phyloP scores from a whole-genome alignment of 2,329 filamentous ascomycete genomes.

The Pyrenochaeta sp. region DNA sequence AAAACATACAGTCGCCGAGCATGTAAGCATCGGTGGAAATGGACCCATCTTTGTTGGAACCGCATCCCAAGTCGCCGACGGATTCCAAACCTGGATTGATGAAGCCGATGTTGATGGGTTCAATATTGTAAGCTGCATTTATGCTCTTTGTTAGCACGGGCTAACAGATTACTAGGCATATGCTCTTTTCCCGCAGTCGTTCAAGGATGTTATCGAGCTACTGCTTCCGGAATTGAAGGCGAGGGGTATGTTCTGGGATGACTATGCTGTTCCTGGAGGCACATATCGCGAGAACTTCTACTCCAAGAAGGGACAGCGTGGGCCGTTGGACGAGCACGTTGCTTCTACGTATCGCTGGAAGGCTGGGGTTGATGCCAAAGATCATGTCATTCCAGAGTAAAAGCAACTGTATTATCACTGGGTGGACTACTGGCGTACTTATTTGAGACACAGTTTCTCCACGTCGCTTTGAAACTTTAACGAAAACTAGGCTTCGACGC shows the following conservation, averaged over 20 bases:
- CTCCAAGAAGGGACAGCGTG: constrained; percentile 57
- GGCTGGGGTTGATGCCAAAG: constrained; percentile 40
- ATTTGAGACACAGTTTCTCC: too few relatives aligned
- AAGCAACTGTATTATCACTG: constrained; percentile 43
- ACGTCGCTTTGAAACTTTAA: too few relatives aligned
- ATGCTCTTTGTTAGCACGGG: neutral
- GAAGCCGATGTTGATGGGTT: constrained; percentile 78
- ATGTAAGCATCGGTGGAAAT: constrained; percentile 72
- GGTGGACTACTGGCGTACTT: neutral
- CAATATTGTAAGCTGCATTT: constrained; percentile 65
- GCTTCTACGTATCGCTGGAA: constrained; percentile 58
- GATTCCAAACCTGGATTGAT: constrained; percentile 70
- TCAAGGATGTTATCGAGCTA: constrained; percentile 71
- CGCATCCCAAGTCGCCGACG: constrained; percentile 69
- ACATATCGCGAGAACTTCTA: constrained; percentile 70
- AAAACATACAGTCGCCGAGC: constrained; percentile 72
- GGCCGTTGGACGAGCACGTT: constrained; percentile 61
- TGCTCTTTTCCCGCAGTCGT: constrained; percentile 70
- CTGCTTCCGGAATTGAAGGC: constrained; percentile 69
- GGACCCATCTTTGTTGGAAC: constrained; percentile 72
- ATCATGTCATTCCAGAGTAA: constrained; percentile 51
- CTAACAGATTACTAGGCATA: constrained; percentile 56
- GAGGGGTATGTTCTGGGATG: constrained; percentile 65
- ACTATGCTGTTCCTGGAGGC: constrained; percentile 62
- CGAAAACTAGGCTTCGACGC: too few relatives aligned